Conservation (phyloP, 371 early-diverging fungal species). For the Apophysomyces elegans region DNA sequence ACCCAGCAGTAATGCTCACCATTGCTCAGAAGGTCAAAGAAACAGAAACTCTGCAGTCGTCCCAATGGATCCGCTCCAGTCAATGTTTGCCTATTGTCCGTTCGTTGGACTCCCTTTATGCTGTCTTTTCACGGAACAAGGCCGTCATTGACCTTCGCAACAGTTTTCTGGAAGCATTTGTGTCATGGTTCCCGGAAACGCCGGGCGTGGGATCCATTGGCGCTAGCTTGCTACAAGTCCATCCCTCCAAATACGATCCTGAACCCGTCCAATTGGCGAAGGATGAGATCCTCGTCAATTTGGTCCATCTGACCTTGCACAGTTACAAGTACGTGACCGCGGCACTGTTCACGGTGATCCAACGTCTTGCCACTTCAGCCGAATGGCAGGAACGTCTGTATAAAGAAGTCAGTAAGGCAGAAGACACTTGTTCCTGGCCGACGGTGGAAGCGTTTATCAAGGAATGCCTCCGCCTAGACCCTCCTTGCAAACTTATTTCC, state of each 20-base stretch:
- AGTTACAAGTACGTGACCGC: conserved; percentile 38
- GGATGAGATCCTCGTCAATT: conserved; percentile 40
- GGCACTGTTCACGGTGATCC: conserved; percentile 39
- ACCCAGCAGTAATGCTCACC: conserved; percentile 21
- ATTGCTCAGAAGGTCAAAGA: conserved; percentile 25
- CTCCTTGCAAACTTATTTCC: conserved; percentile 31
- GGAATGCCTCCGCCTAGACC: conserved; percentile 40
- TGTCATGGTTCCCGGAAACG: background rate
- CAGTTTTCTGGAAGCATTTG: conserved; percentile 13
- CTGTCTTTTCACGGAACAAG: background rate
- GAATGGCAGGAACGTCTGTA: conserved; percentile 30
- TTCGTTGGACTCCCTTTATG: background rate
- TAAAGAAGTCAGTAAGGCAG: background rate
- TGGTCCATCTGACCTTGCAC: conserved; percentile 44
- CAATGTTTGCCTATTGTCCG: conserved; percentile 23
- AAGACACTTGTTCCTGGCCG: conserved; percentile 8
- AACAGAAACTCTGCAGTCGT: conserved; percentile 20
- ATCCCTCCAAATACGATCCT: conserved; percentile 43
- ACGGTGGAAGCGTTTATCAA: conserved; percentile 34
- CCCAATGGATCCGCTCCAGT: conserved; percentile 31
- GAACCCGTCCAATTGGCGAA: conserved; percentile 37
- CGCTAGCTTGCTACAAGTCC: conserved; percentile 22
- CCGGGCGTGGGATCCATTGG: conserved; percentile 12
- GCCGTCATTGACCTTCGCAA: conserved; percentile 11
- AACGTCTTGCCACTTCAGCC: conserved; percentile 39